Percentiles rank a stretch among this genome's conserved stretches.
These are phyloP conservation scores for Gomphus sp. DNA, from an alignment of 1,284 basidiomycete genomes.

Conservation along the genomic window DNA sequence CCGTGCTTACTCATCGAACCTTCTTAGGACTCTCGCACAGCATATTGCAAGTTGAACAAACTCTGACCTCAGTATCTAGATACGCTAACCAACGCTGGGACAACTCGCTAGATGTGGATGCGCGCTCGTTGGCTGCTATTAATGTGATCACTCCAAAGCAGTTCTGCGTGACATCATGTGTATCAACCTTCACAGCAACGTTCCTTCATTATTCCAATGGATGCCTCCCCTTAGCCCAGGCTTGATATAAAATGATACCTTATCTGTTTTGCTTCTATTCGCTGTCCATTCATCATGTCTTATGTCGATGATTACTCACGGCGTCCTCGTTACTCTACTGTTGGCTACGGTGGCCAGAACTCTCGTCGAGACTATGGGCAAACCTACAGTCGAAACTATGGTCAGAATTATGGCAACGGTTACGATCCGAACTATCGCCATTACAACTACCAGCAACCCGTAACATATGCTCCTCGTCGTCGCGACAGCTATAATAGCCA, in stretches of 20 bases:
- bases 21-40: neutral
- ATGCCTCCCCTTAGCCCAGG: neutral
- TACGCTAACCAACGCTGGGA: too few relatives aligned
- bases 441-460: neutral
- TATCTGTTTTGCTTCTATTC: neutral
- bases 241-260: neutral
- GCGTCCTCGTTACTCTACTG: slow-evolving; percentile 4
- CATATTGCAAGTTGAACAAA: neutral
- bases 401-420: neutral
- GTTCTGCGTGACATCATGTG: slow-evolving; percentile 3
- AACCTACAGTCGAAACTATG: neutral
- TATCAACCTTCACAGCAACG: neutral
- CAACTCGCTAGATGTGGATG: too few relatives aligned
- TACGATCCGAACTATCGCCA: neutral
- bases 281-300: slow-evolving; percentile 2
- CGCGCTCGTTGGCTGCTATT: too few relatives aligned
- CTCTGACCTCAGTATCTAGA: too few relatives aligned
- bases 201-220: neutral
- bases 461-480: neutral
- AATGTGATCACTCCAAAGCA: neutral
- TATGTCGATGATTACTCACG: neutral
- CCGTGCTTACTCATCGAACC: too few relatives aligned
- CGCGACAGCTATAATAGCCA: slow-evolving; percentile 1
- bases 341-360: slow-evolving; percentile 1
- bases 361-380: neutral